Evolutionary conservation across 345 rosid genomes (phyloP), one percentile per base, ranked within the genome.

Genomic region (Acer campestre): DNA sequence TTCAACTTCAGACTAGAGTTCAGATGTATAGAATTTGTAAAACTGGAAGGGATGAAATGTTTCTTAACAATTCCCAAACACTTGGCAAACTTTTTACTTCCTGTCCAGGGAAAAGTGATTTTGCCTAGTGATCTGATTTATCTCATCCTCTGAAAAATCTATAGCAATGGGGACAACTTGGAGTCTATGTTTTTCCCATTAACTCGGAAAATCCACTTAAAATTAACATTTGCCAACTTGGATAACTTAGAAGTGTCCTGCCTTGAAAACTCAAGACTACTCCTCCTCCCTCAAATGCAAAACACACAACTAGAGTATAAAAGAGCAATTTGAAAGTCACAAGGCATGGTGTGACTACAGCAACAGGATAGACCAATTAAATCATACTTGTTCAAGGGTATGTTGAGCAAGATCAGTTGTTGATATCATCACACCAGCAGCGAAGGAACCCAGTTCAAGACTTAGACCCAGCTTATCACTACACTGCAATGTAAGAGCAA

Each of bases 341-440:
- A 25, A 49, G 38, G 40, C 71, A 58, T 22, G 20, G 22, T 55
- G 55, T 6, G 31, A 62, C 78, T 68, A 40, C 71, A 27, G 78
- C 75, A 59, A 25, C 58, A 64, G 79, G 53, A 70, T 48, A 61
- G 10, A 61, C 46, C 56, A 68, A 79, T 67, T 29, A 79, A 67
- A 31, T 68, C 87, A 84, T 87, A 93, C 99, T 78, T 92, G 99
- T 84, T 95, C 98, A 71, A 93, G 92, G 51, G 99, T 93, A 81
- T 96, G 97, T 75, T 92, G 98, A 67, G 86, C 97, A 61, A 93
- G 97, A 88, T 93, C 98, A 76, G 99, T 91, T 61, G 98, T 93
- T 78, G 99, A 93, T 80, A 96, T 96, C 99, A 96, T 93, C 84
- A 96, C 94, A 59, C 99, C 99, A 42, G 99, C 97, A 80, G 99